phyloP scores from a whole-genome alignment of 306 rosid species.

The Potentilla sterilis region DNA sequence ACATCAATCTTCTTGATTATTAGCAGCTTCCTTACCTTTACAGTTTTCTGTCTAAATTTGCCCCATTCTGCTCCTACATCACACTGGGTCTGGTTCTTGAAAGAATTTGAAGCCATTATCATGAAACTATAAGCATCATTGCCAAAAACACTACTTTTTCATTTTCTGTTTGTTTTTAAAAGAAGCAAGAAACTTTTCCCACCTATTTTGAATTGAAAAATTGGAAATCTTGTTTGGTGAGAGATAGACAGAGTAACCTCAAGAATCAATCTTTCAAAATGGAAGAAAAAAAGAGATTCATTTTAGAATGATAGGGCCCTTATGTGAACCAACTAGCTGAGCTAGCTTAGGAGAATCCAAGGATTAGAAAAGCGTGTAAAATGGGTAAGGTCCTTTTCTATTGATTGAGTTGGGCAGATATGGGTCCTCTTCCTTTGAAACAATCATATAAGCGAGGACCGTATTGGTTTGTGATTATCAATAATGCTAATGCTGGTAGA shows the following conservation, averaged over 20 bases:
- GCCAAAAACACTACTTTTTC: constrained; percentile 39
- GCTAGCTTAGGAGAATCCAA: constrained; percentile 27
- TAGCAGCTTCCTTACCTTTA: too few relatives aligned
- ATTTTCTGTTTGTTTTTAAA: constrained; percentile 14
- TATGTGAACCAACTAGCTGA: constrained; percentile 8
- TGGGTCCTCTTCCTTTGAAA: constrained; percentile 25
- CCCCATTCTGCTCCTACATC: too few relatives aligned
- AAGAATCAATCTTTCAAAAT: constrained; percentile 42
- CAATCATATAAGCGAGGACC: constrained; percentile 8
- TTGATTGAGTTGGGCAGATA: constrained; percentile 27
- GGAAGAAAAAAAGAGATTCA: constrained; percentile 3
- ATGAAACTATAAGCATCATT: constrained; percentile 44
- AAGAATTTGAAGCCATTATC: constrained; percentile 34
- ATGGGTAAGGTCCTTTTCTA: background rate
- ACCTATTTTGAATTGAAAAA: constrained; percentile 26
- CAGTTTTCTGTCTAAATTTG: too few relatives aligned
- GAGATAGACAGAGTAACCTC: constrained; percentile 32
- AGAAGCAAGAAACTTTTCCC: constrained; percentile 24
- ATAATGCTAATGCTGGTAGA: constrained; percentile 20
- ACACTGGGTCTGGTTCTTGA: too few relatives aligned
- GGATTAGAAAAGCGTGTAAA: constrained; percentile 11
- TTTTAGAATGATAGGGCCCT: constrained; percentile 17
- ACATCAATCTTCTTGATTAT: too few relatives aligned
- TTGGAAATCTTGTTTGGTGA: background rate
- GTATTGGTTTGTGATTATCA: constrained; percentile 5